Base-by-base conservation (phyloP, 2,329 filamentous ascomycete genomes). In the Helicocarpus griseus region DNA sequence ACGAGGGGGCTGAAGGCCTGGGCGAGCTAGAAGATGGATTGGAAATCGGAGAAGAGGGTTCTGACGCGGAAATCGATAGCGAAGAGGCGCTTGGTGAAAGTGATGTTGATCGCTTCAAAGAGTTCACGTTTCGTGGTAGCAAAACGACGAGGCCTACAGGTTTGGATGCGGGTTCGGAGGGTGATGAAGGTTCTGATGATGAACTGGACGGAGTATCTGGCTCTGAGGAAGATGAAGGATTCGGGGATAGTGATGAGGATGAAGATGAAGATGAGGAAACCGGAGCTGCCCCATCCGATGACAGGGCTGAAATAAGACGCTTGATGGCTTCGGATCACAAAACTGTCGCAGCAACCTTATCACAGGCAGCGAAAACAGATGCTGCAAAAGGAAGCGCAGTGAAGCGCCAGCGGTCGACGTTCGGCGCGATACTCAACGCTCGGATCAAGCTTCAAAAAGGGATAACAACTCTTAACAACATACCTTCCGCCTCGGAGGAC, bases 361-460 rank as follows among this genome's bases (percentile, higher is more conserved):
- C 79, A 1, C 76, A 84, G 62, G 83, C 85, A 1, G 82, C 82
- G 49, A 83, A 85, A 62, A 81, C 81, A 49, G 93, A 97, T 64
- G 82, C 86, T 4, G 81, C 84, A 39, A 97, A 97, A 69, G 93
- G 93, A 11, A 72, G 79, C 50, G 91, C 91, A 0, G 87, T 98
- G 35, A 91, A 89, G 61, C 76, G 83, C 52, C 93, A 98, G 70
- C 82, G 89, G 48, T 85, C 84, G 55, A 82, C 85, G 0, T 98
- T 95, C 63, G 91, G 97, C 60, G 81, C 87, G 0, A 79, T 97
- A 0, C 78, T 98, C 29, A 95, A 95, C 69, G 80, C 89, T 13
- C 83, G 93, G 19, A 96, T 98, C 63, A 87, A 91, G 54, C 73
- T 98, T 17, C 94, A 98, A 67, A 97, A 96, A 68, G 89, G 87